Evolutionary conservation across 495 filamentous ascomycete genomes (phyloP), one percentile per base, ranked within the genome.

Genomic region (Hypoxylon subgilvum): DNA sequence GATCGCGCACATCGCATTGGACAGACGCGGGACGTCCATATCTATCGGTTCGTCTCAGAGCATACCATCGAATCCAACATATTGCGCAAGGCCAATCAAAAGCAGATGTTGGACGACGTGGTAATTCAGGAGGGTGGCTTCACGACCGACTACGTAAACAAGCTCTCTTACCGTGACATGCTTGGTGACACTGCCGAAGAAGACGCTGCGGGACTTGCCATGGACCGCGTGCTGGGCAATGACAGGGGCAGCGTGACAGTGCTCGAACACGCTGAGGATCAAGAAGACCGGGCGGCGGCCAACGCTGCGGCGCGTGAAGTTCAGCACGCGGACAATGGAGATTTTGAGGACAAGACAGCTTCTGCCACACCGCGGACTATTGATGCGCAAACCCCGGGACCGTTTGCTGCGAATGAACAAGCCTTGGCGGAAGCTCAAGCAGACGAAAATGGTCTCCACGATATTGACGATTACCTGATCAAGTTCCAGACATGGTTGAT

Each of bases 1-100:
- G 95, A 99, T 69, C 88, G 95, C 59, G 93, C 89, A 59, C 95
- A 99, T 72, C 92, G 95, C 45, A 99, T 99, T 65, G 95, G 95
- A 2, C 95, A 99, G 72, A 97, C 95, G 0, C 86, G 95, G 21
- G 95, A 99, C 67, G 95, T 99, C 31, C 93, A 97, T 66, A 97
- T 99, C 65, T 99, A 97, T 74, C 89, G 94, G 5, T 88, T 99
- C 32, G 93, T 99, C 19, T 92, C 88, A 14, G 95, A 99, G 74
- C 90, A 96, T 71, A 99, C 95, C 1, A 97, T 99, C 49, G 95
- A 99, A 72, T 93, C 92, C 61, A 99, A 99, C 69, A 99, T 99
- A 48, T 81, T 99, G 17, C 90, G 92, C 48, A 97, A 97, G 66
- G 88, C 90, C 10, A 91, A 92, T 53, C 95, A 99, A 70, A 99